These are phyloP conservation scores for Nakaseomyces glabratus DNA, from an alignment of 1,139 yeast genomes.

Conservation along the genomic window DNA sequence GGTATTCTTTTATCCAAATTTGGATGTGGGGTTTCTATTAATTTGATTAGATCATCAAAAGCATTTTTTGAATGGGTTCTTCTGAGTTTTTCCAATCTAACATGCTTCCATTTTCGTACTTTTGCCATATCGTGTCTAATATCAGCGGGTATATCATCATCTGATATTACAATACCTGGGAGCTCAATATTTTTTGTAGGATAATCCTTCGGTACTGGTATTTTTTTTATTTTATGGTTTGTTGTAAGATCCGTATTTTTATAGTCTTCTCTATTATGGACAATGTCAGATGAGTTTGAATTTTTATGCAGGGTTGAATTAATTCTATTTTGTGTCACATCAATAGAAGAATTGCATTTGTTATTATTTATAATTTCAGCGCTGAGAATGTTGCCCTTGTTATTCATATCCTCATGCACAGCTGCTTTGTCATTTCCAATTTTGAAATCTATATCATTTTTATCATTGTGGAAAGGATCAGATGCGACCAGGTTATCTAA, in stretches of 20 bases:
- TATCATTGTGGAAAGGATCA: constrained; percentile 4
- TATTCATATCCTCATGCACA: neutral
- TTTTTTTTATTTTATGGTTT: no score
- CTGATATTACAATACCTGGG: constrained; percentile 23
- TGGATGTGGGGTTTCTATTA: constrained; percentile 19
- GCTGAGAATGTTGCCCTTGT: no score
- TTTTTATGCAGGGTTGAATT: no score
- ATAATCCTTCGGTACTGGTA: neutral
- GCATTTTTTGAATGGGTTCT: constrained; percentile 26
- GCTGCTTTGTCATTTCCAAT: neutral
- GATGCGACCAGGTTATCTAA: constrained; percentile 23
- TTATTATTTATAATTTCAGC: no score
- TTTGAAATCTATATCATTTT: constrained; percentile 7
- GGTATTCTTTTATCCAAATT: constrained; percentile 25
- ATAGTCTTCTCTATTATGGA: no score
- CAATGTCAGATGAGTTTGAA: no score
- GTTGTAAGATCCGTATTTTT: no score
- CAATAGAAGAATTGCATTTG: no score
- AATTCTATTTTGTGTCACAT: no score
- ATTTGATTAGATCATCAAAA: constrained; percentile 23
- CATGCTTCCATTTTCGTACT: constrained; percentile 31
- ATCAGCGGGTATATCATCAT: constrained; percentile 20
- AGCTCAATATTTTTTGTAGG: constrained; percentile 11
- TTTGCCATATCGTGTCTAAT: constrained; percentile 15
- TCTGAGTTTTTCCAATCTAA: constrained; percentile 28